These are phyloP conservation scores for Debaryomycetaceae sp. DNA, from an alignment of 1,139 yeast species.

Conservation along the genomic window DNA sequence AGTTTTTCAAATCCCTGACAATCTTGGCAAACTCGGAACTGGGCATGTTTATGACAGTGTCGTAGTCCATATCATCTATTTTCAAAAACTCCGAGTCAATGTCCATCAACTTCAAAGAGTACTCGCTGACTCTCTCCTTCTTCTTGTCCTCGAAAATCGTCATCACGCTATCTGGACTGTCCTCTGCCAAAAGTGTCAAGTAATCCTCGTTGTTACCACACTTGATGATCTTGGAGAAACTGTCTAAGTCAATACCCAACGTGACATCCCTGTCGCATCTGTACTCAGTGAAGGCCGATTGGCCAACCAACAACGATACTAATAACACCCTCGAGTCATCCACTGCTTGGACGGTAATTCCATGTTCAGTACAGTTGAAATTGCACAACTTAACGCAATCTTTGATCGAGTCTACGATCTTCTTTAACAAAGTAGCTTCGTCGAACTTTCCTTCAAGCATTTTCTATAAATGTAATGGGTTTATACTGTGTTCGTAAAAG, in stretches of 20 bases:
- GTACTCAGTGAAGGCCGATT: slow-evolving; percentile 87
- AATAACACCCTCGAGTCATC: slow-evolving; percentile 95
- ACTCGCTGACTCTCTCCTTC: slow-evolving; percentile 91
- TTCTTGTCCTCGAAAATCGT: slow-evolving; percentile 86
- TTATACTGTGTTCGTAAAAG: background rate
- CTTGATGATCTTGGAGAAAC: slow-evolving; percentile 81
- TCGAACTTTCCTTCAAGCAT: slow-evolving; percentile 98
- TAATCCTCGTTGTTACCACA: slow-evolving; percentile 91
- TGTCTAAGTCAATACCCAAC: slow-evolving; percentile 84
- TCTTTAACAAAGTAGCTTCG: slow-evolving; percentile 87
- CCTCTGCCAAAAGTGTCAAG: slow-evolving; percentile 87
- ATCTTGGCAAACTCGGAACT: slow-evolving; percentile 84
- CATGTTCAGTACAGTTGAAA: slow-evolving; percentile 93
- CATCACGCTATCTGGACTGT: slow-evolving; percentile 77
- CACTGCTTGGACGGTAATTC: slow-evolving; percentile 95
- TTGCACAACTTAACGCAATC: slow-evolving; percentile 93
- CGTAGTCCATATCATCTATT: slow-evolving; percentile 92
- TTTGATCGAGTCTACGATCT: slow-evolving; percentile 87
- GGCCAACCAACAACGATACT: slow-evolving; percentile 83
- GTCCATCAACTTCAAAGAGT: slow-evolving; percentile 89
- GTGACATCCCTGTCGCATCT: slow-evolving; percentile 95
- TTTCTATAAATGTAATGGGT: background rate
- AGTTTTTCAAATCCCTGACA: slow-evolving; percentile 80
- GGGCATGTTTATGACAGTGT: slow-evolving; percentile 84
- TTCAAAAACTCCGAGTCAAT: slow-evolving; percentile 92